A percentile compares a stretch with the other conserved stretches of the same genome.
Evolutionary conservation across 2,329 filamentous ascomycete genomes (phyloP).

Genomic region (Xylariaceae sp.): DNA sequence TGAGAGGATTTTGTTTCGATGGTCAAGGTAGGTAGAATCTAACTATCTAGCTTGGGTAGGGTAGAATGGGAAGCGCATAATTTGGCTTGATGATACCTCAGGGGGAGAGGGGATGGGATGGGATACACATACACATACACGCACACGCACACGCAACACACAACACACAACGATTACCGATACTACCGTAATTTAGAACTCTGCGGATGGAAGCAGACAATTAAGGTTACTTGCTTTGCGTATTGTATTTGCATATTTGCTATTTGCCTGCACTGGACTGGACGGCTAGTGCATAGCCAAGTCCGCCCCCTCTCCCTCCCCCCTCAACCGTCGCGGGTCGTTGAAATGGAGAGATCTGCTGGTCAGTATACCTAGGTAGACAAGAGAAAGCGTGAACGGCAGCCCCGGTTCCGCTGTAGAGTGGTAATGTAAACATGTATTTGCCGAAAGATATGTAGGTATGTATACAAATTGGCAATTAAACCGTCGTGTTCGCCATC

Average conservation of each 20-base stretch:
- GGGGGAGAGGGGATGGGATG: neutral
- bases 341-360: neutral
- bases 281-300: too few species aligned
- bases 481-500: constrained; percentile 9
- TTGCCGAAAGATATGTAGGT: constrained; percentile 2
- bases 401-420: neutral
- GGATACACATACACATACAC: too few species aligned
- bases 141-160: too few species aligned
- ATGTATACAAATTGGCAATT: constrained; percentile 6
- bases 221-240: constrained; percentile 20
- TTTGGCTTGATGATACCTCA: neutral
- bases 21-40: neutral
- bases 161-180: neutral
- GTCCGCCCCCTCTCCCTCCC: too few species aligned
- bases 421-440: constrained; percentile 10
- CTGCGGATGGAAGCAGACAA: constrained; percentile 10
- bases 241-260: constrained; percentile 13
- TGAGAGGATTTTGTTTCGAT: neutral
- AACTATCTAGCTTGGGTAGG: neutral
- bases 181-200: constrained; percentile 8
- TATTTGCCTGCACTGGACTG: too few species aligned
- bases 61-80: neutral
- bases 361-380: too few species aligned
- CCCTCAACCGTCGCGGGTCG: too few species aligned
- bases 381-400: neutral